phyloP scores from a whole-genome alignment of 371 early-diverging fungal genomes.

The Nosema muscidifuracis region DNA sequence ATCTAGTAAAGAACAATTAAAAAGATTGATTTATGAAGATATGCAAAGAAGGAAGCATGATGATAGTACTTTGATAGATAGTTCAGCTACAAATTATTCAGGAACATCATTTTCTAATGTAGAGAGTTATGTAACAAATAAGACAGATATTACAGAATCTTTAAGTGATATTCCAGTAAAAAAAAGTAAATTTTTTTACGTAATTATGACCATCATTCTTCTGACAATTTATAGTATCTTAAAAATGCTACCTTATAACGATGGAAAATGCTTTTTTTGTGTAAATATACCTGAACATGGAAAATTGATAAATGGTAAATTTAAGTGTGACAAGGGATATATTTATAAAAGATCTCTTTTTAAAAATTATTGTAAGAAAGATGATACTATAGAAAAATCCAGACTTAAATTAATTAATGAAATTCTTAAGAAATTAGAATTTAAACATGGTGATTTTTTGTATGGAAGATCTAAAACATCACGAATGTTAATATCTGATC shows the following conservation, averaged over 20 bases:
- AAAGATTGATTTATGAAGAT: not conserved
- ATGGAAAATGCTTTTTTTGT: conserved; percentile 11
- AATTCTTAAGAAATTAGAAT: conserved; percentile 28
- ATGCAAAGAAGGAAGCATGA: not conserved
- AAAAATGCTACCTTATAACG: conserved; percentile 35
- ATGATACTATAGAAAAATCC: conserved; percentile 1
- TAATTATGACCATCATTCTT: too few species aligned
- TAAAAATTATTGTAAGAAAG: conserved; percentile 38
- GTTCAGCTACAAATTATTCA: not conserved
- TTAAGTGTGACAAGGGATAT: conserved; percentile 43
- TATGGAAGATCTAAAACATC: conserved; percentile 18
- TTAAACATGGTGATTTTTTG: conserved; percentile 34
- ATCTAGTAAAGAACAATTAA: not conserved
- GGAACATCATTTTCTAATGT: not conserved
- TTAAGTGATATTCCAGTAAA: too few species aligned
- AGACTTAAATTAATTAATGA: conserved; percentile 6
- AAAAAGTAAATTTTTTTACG: too few species aligned
- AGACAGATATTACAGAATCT: too few species aligned
- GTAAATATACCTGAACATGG: conserved; percentile 34
- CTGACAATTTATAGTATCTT: not conserved
- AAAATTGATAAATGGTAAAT: conserved; percentile 17
- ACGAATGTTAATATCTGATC: not conserved
- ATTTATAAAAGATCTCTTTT: conserved; percentile 21
- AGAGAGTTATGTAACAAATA: too few species aligned
- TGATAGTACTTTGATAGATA: not conserved